Base-by-base conservation (phyloP, 1,139 yeast species). In the Pichia sp. region DNA sequence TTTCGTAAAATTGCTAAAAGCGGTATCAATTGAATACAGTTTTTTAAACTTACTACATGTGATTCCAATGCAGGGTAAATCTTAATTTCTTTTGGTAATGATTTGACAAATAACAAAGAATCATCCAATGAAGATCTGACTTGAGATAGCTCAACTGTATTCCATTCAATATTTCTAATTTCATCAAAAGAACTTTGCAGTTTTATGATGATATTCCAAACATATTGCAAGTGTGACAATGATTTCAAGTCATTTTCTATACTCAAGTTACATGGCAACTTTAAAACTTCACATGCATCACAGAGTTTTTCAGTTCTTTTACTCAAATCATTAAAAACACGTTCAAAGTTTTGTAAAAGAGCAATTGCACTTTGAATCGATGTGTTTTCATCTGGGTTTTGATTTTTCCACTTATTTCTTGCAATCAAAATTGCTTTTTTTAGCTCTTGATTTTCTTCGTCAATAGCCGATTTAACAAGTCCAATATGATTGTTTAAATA, bases 41-140 rank as follows among this genome's bases (percentile, higher is more conserved):
- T 58, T 49, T 76, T 76, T 7, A 85, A 63, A 0, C 62, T 59
- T 15, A 65, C 66, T 54, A 80, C 81, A 29, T 83, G 70, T 39
- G 76, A 76, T 54, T 77, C 84, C 60, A 82, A 84, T 0, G 90
- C 88, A 1, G 81, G 70, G 60, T 85, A 85, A 54, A 82, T 89
- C 8, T 88, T 73, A 22, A 83, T 72, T 20, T 75, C 71, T 0
- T 74, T 66, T 0, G 94, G 86, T 66, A 82, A 70, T 0, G 74
- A 61, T 48, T 82, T 71, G 2, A 84, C 71, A 1, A 63, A 59
- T 6, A 67, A 65, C 1, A 80, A 54, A 11, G 84, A 61, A 0
- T 69, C 76, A 34, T 84, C 88, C 23, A 87, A 66, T 20, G 70
- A 65, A 20, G 65, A 66, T 39, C 82, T 71, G 3, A 85, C 55